These are phyloP conservation scores for Ustilago esculenta DNA, from an alignment of 1,284 basidiomycete genomes.

Conservation along the genomic window DNA sequence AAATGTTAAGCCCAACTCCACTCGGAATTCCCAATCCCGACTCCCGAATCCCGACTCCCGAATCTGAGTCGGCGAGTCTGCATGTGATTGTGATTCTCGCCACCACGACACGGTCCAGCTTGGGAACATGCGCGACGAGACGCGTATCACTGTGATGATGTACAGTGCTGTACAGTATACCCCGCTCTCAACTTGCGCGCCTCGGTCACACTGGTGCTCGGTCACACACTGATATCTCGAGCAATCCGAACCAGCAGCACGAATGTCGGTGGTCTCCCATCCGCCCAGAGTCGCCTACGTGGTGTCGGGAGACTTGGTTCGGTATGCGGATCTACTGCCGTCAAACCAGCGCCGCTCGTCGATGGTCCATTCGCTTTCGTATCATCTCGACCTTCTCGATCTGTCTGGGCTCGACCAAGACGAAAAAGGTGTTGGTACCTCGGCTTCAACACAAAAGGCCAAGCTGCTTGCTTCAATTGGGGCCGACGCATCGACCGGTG, in stretches of 20 bases:
- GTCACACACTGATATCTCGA: too few relatives aligned
- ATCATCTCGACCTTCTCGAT: constrained; percentile 50
- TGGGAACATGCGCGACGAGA: neutral
- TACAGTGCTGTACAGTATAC: too few relatives aligned
- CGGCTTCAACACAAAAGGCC: neutral
- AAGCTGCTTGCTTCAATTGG: constrained; percentile 6
- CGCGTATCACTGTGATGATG: too few relatives aligned
- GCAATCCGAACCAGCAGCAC: too few relatives aligned
- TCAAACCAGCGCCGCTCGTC: constrained; percentile 83
- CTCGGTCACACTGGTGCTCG: too few relatives aligned
- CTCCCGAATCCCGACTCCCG: too few relatives aligned
- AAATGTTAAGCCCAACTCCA: too few relatives aligned
- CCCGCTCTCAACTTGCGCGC: too few relatives aligned
- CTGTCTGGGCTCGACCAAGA: constrained; percentile 7
- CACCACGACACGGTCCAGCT: constrained; percentile 11
- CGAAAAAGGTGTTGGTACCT: neutral
- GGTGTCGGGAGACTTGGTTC: constrained; percentile 73
- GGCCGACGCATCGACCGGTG: neutral
- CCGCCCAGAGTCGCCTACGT: constrained; percentile 70
- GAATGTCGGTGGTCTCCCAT: constrained; percentile 9
- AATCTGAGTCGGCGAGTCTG: too few relatives aligned
- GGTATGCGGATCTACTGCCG: constrained; percentile 77
- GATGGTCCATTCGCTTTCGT: constrained; percentile 77
- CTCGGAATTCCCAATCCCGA: too few relatives aligned
- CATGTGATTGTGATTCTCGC: neutral